Conservation (phyloP, 208 protist genomes). For the Borovskyia barvae region DNA sequence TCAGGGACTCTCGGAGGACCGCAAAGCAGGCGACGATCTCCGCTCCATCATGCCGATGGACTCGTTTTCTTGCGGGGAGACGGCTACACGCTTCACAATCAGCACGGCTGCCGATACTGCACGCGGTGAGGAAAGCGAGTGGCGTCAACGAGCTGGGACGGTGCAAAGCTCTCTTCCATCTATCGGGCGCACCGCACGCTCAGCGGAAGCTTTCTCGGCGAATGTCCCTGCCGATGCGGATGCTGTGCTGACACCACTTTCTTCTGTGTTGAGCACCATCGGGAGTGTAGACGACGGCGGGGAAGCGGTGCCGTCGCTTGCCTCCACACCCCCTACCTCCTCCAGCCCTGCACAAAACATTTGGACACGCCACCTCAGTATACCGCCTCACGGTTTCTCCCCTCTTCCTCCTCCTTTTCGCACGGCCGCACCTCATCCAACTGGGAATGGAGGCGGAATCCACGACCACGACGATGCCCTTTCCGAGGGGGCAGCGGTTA, state of each 20-base stretch:
- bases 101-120: background rate
- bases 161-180: background rate
- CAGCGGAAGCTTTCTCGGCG: too few relatives aligned
- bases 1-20: too few relatives aligned
- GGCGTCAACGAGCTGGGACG: too few relatives aligned
- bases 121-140: background rate
- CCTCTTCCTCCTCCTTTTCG: too few relatives aligned
- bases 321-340: background rate
- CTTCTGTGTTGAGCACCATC: background rate
- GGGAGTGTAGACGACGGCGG: background rate
- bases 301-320: too few relatives aligned
- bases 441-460: background rate
- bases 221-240: too few relatives aligned
- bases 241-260: background rate
- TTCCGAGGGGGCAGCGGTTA: slow-evolving; percentile 13
- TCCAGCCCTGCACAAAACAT: background rate
- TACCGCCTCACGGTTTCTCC: too few relatives aligned
- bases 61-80: too few relatives aligned
- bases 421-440: too few relatives aligned
- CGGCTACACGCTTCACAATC: too few relatives aligned
- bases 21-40: too few relatives aligned
- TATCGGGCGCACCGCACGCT: background rate
- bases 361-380: slow-evolving; percentile 10
- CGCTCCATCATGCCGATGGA: too few relatives aligned
- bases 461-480: slow-evolving; percentile 4